Conservation (phyloP, 192 early-diverging fungal species). For the Backusella parvicylindrica region DNA sequence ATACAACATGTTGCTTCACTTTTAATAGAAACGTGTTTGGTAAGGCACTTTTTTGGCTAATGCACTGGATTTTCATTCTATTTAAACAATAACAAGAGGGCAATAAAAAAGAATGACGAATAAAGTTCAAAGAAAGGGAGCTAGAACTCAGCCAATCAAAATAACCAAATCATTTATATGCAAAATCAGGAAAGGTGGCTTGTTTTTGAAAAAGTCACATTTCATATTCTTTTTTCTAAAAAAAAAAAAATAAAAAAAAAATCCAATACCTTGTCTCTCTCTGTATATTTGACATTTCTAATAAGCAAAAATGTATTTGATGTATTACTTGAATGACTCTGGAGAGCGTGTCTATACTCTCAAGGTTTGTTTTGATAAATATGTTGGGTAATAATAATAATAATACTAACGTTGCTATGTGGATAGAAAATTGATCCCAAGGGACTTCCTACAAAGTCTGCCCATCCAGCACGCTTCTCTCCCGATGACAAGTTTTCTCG, state of each 20-base stretch:
- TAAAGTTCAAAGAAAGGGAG: not conserved
- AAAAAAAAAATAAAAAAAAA: not conserved
- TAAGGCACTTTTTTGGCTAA: slow-evolving; percentile 3
- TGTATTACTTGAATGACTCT: slow-evolving; percentile 73
- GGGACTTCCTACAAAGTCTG: slow-evolving; percentile 90
- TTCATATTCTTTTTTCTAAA: not conserved
- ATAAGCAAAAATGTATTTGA: slow-evolving; percentile 78
- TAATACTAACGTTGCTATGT: not conserved
- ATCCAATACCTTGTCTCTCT: not conserved
- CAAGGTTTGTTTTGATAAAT: slow-evolving; percentile 54
- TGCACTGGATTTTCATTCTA: slow-evolving; percentile 29
- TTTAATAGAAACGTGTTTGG: slow-evolving; percentile 25
- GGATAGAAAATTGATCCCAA: slow-evolving; percentile 75
- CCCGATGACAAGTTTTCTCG: slow-evolving; percentile 99
- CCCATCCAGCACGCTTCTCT: slow-evolving; percentile 98
- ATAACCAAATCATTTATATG: not conserved
- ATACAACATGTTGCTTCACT: slow-evolving; percentile 18
- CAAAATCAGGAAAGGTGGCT: not conserved
- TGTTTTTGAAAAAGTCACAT: not conserved
- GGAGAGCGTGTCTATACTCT: slow-evolving; percentile 96
- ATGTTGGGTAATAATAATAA: not conserved
- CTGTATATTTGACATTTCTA: not conserved
- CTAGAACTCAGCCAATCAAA: not conserved
- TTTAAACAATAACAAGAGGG: no score
- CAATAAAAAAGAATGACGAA: no score